phyloP scores from a whole-genome alignment of 495 filamentous ascomycete species.

The Mytilinidion resinicola region DNA sequence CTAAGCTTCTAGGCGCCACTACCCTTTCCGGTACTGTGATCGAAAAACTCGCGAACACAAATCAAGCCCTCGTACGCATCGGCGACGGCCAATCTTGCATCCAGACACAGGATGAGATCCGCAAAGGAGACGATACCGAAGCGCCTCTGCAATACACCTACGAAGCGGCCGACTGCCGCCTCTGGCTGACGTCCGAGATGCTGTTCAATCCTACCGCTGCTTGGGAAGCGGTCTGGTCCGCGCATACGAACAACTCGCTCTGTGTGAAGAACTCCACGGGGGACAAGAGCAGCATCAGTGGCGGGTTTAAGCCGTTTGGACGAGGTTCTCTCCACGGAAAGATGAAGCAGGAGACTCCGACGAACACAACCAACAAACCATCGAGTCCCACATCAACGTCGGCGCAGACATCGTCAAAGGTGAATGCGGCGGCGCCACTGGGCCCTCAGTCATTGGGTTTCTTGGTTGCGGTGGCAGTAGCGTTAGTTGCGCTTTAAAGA shows the following conservation, averaged over 20 bases:
- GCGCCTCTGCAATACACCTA: constrained; percentile 22
- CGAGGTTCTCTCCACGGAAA: constrained; percentile 18
- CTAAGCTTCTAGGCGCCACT: neutral
- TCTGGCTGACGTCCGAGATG: constrained; percentile 14
- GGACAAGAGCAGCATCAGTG: constrained; percentile 11
- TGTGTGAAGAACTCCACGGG: constrained; percentile 16
- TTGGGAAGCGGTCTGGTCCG: constrained; percentile 17
- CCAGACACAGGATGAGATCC: constrained; percentile 17
- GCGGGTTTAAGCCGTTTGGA: constrained; percentile 28
- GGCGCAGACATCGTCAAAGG: neutral
- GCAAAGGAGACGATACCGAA: constrained; percentile 11
- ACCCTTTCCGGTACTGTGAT: neutral
- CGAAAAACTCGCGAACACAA: neutral
- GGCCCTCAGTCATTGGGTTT: neutral
- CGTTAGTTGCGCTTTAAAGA: too few species aligned
- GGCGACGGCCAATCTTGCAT: constrained; percentile 1
- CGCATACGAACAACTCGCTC: constrained; percentile 2
- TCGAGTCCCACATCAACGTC: neutral
- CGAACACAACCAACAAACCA: neutral
- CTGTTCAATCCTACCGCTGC: constrained; percentile 3
- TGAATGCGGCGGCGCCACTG: neutral
- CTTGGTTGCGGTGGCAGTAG: neutral
- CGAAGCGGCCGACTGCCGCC: constrained; percentile 23
- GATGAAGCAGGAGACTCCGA: neutral
- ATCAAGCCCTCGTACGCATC: constrained; percentile 3